Evolutionary conservation across 2,329 filamentous ascomycete species (phyloP).

Genomic region (Botryotinia globosa): DNA sequence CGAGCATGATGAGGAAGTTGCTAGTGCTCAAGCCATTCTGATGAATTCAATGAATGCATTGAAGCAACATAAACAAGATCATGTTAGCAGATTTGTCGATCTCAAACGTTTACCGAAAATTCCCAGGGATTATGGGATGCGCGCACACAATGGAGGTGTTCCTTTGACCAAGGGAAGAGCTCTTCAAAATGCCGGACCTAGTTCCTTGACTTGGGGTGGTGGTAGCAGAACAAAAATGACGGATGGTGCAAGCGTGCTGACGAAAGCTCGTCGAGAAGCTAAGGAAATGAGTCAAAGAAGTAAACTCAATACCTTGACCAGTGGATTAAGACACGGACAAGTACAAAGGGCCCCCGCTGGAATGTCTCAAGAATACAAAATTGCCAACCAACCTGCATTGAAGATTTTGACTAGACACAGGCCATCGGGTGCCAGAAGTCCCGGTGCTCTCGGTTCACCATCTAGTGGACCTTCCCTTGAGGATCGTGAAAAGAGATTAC

Average conservation of each 20-base stretch:
- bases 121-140: constrained; percentile 41
- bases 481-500: constrained; percentile 40
- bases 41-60: constrained; percentile 54
- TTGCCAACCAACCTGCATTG: constrained; percentile 41
- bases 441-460: constrained; percentile 25
- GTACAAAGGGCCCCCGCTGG: constrained; percentile 50
- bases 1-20: constrained; percentile 55
- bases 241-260: constrained; percentile 53
- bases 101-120: constrained; percentile 46
- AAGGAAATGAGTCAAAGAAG: constrained; percentile 52
- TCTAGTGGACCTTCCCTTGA: constrained; percentile 32
- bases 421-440: constrained; percentile 26
- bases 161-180: constrained; percentile 31
- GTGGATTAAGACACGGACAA: constrained; percentile 38
- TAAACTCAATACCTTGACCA: constrained; percentile 44
- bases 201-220: constrained; percentile 45
- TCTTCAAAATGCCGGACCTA: constrained; percentile 36
- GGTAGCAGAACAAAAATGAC: constrained; percentile 53
- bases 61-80: constrained; percentile 55
- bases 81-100: constrained; percentile 57
- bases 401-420: constrained; percentile 38
- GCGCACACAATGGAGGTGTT: constrained; percentile 38
- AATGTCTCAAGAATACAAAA: constrained; percentile 54
- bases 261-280: constrained; percentile 55
- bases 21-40: constrained; percentile 56